Percentiles rank a stretch among this genome's conserved stretches.
These are phyloP conservation scores for Haematococcus sp. DNA, from an alignment of 139 green algal genomes.

Conservation along the genomic window DNA sequence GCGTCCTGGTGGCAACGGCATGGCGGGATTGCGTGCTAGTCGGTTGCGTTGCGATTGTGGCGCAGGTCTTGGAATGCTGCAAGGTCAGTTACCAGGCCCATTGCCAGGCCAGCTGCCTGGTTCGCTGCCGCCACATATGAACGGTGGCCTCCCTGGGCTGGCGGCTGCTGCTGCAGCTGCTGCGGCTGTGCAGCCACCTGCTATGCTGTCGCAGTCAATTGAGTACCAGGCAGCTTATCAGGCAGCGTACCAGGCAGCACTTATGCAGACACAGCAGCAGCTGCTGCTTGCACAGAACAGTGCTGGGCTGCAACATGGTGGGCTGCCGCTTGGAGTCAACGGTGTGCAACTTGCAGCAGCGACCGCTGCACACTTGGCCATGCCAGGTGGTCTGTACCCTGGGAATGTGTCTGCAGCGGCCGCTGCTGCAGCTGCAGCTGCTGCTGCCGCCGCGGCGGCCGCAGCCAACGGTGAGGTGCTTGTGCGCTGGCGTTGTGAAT, in stretches of 20 bases:
- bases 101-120: neutral
- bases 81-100: neutral
- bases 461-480: constrained; percentile 27
- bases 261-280: constrained; percentile 71
- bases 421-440: constrained; percentile 54
- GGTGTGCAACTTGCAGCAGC: constrained; percentile 47
- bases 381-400: constrained; percentile 32
- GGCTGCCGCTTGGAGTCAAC: constrained; percentile 16
- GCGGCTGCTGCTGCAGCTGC: constrained; percentile 9
- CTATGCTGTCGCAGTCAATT: constrained; percentile 31
- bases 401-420: constrained; percentile 47
- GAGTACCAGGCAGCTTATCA: constrained; percentile 89
- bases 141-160: constrained; percentile 3
- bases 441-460: constrained; percentile 57
- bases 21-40: no score
- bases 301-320: neutral
- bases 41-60: no score
- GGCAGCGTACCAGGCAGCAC: constrained; percentile 81
- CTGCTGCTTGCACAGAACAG: neutral
- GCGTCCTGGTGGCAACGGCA: neutral
- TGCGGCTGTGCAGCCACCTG: neutral
- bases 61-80: neutral
- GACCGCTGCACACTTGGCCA: constrained; percentile 60
- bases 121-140: neutral
- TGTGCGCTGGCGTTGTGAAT: no score